A percentile compares a stretch with the other conserved stretches of the same genome.
phyloP scores from a whole-genome alignment of 257 asterid species.

The Solanum virginianum region DNA sequence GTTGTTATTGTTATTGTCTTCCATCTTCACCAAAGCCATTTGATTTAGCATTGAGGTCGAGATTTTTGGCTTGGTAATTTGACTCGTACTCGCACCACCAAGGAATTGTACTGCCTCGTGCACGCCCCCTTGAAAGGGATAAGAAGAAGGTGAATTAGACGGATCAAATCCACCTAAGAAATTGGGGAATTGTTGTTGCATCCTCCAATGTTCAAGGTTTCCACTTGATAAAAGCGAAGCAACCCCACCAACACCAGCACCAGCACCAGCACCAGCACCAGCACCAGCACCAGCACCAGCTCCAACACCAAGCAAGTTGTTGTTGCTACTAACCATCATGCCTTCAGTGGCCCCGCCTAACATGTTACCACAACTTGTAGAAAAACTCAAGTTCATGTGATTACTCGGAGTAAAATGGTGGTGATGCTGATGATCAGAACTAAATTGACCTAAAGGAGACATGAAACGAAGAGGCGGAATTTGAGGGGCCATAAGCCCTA shows the following conservation, averaged over 20 bases:
- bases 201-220: slow-evolving; percentile 58
- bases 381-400: slow-evolving; percentile 19
- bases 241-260: slow-evolving; percentile 22
- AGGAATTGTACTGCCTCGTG: slow-evolving; percentile 20
- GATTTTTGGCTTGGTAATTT: slow-evolving; percentile 27
- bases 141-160: slow-evolving; percentile 16
- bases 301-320: slow-evolving; percentile 20
- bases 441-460: slow-evolving; percentile 55
- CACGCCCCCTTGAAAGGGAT: slow-evolving; percentile 29
- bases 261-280: background rate
- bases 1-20: slow-evolving; percentile 8
- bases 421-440: slow-evolving; percentile 12
- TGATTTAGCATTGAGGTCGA: slow-evolving; percentile 33
- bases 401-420: slow-evolving; percentile 10
- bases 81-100: slow-evolving; percentile 4
- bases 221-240: slow-evolving; percentile 29
- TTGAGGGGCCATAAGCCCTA: slow-evolving; percentile 35
- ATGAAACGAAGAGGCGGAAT: slow-evolving; percentile 44
- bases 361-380: background rate
- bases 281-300: slow-evolving; percentile 16
- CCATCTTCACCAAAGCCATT: slow-evolving; percentile 54
- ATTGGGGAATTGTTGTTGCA: slow-evolving; percentile 47
- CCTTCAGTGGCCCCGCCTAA: background rate
- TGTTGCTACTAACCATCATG: background rate
- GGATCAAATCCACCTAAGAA: slow-evolving; percentile 26